Evolutionary conservation across 495 filamentous ascomycete species (phyloP).

Genomic region (Trichoderma virens): DNA sequence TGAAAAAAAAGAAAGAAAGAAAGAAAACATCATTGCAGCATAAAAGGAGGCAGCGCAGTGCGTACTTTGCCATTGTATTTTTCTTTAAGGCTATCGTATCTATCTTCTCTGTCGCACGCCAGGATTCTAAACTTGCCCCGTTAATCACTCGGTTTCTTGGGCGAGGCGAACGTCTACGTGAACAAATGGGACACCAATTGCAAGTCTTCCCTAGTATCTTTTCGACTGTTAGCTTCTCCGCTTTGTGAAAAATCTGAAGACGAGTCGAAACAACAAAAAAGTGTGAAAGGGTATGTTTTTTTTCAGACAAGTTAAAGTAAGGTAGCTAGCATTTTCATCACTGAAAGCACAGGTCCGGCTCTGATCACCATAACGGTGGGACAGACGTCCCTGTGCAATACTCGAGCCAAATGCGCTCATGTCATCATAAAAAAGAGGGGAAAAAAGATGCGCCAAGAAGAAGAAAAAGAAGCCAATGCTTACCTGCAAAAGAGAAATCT

Average conservation of each 20-base stretch:
- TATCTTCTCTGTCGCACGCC: conserved; percentile 86
- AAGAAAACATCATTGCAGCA: conserved; percentile 13
- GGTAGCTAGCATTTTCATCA: conserved; percentile 99
- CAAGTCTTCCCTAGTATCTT: background rate
- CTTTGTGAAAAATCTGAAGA: background rate
- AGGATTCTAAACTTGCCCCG: conserved; percentile 57
- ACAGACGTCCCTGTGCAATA: conserved; percentile 48
- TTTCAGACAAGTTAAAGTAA: conserved; percentile 81
- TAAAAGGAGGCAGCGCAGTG: background rate
- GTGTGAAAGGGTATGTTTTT: background rate
- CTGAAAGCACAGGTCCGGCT: conserved; percentile 45
- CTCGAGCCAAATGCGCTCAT: conserved; percentile 99
- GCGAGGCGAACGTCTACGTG: background rate
- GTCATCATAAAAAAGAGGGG: conserved; percentile 66
- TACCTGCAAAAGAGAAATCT: conserved; percentile 11
- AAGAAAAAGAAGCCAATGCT: conserved; percentile 12
- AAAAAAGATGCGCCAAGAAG: conserved; percentile 15
- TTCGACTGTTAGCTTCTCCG: conserved; percentile 4
- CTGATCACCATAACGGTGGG: conserved; percentile 26
- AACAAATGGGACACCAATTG: conserved; percentile 9
- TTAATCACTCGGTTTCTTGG: background rate
- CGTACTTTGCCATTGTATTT: conserved; percentile 70
- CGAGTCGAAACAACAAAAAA: background rate
- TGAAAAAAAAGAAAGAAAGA: background rate
- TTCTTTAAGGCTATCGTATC: conserved; percentile 62